Evolutionary conservation across 106 monocot genomes (phyloP).

Genomic region (Dendrobium nobile): DNA sequence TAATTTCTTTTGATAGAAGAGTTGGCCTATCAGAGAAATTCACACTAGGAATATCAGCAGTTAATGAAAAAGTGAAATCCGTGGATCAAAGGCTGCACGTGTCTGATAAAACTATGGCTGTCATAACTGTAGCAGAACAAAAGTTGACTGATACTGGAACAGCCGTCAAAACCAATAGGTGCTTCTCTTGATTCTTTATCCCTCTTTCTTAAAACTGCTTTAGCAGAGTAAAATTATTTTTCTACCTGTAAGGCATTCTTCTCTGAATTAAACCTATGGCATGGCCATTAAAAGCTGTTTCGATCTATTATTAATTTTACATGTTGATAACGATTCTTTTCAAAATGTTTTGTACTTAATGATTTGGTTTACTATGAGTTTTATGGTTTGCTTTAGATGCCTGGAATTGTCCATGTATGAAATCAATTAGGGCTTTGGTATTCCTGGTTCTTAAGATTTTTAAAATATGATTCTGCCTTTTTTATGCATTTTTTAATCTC

Average conservation of each 20-base stretch:
- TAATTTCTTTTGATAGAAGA: slow-evolving; percentile 72
- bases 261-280: neutral
- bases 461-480: neutral
- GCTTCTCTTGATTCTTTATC: slow-evolving; percentile 1
- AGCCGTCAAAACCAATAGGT: slow-evolving; percentile 86
- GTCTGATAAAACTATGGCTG: slow-evolving; percentile 86
- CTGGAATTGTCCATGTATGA: neutral
- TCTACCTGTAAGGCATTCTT: neutral
- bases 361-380: neutral
- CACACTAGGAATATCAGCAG: slow-evolving; percentile 72
- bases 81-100: slow-evolving; percentile 86
- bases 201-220: neutral
- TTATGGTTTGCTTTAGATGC: neutral
- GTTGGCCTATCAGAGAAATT: slow-evolving; percentile 89
- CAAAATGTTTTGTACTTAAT: neutral
- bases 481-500: neutral
- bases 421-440: neutral
- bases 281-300: too few species aligned
- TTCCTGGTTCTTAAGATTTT: neutral
- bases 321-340: neutral
- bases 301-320: too few species aligned
- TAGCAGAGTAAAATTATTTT: neutral
- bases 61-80: slow-evolving; percentile 94
- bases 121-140: slow-evolving; percentile 63
- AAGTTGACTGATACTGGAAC: slow-evolving; percentile 76